These are phyloP conservation scores for Mytilinidion resinicola DNA, from an alignment of 495 filamentous ascomycete species.

Conservation along the genomic window DNA sequence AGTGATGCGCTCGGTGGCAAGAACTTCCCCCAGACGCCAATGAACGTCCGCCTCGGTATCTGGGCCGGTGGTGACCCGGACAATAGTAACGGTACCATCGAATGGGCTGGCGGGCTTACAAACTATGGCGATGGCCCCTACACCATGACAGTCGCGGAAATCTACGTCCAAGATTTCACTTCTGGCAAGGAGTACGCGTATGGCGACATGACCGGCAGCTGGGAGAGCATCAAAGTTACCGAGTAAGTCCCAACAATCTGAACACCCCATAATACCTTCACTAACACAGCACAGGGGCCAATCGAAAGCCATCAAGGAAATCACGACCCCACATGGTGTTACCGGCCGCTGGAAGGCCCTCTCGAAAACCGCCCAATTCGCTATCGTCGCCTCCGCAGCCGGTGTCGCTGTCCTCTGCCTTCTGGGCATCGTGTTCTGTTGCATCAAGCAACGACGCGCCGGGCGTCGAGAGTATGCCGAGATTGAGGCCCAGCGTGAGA, in stretches of 20 bases:
- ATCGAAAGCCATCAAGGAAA: slow-evolving; percentile 45
- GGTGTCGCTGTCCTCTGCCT: slow-evolving; percentile 48
- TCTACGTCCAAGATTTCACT: slow-evolving; percentile 27
- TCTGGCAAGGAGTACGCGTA: slow-evolving; percentile 26
- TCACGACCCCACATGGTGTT: slow-evolving; percentile 20
- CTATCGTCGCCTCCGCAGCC: slow-evolving; percentile 49
- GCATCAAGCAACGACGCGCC: slow-evolving; percentile 58
- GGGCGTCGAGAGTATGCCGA: slow-evolving; percentile 58
- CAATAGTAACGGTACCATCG: slow-evolving; percentile 19
- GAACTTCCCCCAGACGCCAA: slow-evolving; percentile 29
- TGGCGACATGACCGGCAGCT: slow-evolving; percentile 35
- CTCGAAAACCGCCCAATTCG: slow-evolving; percentile 49
- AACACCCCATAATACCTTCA: slow-evolving; percentile 5
- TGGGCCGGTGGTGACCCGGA: slow-evolving; percentile 24
- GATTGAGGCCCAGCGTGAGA: slow-evolving; percentile 48
- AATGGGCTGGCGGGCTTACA: slow-evolving; percentile 27
- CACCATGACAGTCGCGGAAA: slow-evolving; percentile 21
- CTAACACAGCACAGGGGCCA: slow-evolving; percentile 47
- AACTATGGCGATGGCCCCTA: slow-evolving; percentile 23
- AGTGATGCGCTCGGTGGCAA: slow-evolving; percentile 21
- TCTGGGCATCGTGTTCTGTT: slow-evolving; percentile 50
- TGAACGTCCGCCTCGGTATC: slow-evolving; percentile 26
- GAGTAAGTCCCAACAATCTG: slow-evolving; percentile 41
- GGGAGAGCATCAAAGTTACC: slow-evolving; percentile 64
- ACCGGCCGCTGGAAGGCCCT: slow-evolving; percentile 43